Evolutionary conservation across 2,329 filamentous ascomycete genomes (phyloP), one percentile per base, ranked within the genome.

Genomic region (Scedosporium aurantiacum): DNA sequence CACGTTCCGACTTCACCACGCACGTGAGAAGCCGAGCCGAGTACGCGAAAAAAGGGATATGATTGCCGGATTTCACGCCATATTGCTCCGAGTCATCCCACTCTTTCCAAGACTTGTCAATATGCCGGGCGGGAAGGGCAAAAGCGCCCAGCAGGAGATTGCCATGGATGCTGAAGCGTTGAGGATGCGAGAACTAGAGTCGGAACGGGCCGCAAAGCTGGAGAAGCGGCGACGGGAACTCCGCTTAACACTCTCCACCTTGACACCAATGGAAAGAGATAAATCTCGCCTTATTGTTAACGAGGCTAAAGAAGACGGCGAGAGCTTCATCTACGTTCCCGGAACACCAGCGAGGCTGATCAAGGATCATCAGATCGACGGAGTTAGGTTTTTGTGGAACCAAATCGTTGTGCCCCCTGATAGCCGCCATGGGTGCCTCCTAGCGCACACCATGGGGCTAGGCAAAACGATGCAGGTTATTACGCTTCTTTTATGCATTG

Each of bases 401-500:
- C 88, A 93, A 65, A 76, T 96, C 54, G 82, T 93, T 5, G 79
- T 81, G 37, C 81, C 85, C 61, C 18, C 18, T 16, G 70, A 76
- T 1, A 75, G 79, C 4, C 79, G 80, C 18, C 86, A 91, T 71
- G 91, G 91, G 2, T 95, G 90, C 69, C 79, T 96, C 12, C 78
- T 96, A 21, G 89, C 91, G 5, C 91, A 96, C 70, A 90, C 89
- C 0, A 96, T 96, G 91, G 92, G 92, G 1, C 75, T 96, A 2
- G 91, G 91, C 16, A 97, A 96, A 75, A 95, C 91, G 0, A 91
- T 96, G 86, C 91, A 96, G 74, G 83, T 91, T 5, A 90, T 96
- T 63, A 89, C 90, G 0, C 76, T 96, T n/a, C 80, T 97, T 5
- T 81, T 89, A 16, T 86, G 89, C 0, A 82, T 96, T 63, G 79